Evolutionary conservation across 768 basidiomycete species (phyloP), one percentile per base, ranked within the genome.

Genomic region (Tricholoma sp.): DNA sequence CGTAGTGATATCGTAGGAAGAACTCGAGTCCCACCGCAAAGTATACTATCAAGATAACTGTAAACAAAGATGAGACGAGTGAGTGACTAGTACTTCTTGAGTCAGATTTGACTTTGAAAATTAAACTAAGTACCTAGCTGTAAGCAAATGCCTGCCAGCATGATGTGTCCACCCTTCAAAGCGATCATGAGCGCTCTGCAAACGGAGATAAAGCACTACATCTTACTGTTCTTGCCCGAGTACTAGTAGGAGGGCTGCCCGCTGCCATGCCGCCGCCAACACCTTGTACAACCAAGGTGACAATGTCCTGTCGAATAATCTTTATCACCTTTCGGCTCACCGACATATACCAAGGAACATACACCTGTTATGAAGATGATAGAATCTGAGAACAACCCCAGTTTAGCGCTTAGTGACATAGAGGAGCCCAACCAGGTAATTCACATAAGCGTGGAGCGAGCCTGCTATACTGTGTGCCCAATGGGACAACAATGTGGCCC

Each of bases 101-200:
- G n/a, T n/a, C 24, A 24, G 9, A 33, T 6, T 15, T 13, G 12
- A 15, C 18, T 10, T 20, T 18, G n/a, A 24, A 12, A 3, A 6
- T 4, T 13, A 13, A 20, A 20, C 7, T 31, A 11, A 60, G n/a
- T 48, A 77, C 76, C 61, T 47, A 83, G 67, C 63, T 89, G 85
- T 61, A 86, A 77, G 9, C 73, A 71, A 60, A 89, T 86, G 45
- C 85, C 86, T 1, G 70, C 81, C 11, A 85, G 73, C 81, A 85
- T 84, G 37, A 67, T 61, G 36, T 68, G 60, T 17, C 56, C 60
- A 5, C 67, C 67, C 65, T 68, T 37, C 17, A 39, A 12, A 13
- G n/a, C 47, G 34, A 2, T 32, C 2, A n/a, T 33, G 28, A 50
- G n/a, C 33, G 10, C 31, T 8, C 6, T 13, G 6, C 5, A 9